Evolutionary conservation across 2,329 filamentous ascomycete species (phyloP), one percentile per base, ranked within the genome.

Genomic region (Mycocentrospora acerina): DNA sequence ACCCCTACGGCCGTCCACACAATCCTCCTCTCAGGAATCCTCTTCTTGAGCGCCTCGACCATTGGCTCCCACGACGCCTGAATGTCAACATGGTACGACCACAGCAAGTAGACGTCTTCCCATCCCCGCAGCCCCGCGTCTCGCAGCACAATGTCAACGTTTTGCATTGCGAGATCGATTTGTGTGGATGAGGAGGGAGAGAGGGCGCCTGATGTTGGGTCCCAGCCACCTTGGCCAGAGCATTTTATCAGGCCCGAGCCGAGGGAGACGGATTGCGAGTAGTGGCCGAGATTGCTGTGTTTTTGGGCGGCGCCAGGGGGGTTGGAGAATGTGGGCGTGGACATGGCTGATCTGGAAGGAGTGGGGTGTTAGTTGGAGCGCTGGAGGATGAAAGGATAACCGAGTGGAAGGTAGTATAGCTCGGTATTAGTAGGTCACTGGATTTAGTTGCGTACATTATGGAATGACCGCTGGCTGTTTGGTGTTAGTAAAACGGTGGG

Each of bases 171-270:
- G 7, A 33, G 26, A 10, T 25, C 9, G 3, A 39, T 24, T 13
- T 39, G 36, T 10, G 29, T 15, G 3, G n/a, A 15, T 3, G 15
- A 22, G 14, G 32, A 29, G 9, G 18, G 27, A 4, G 24, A 15
- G 4, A 38, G 16, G 4, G 16, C 35, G 9, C 35, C 35, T 2
- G 24, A 12, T 8, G 32, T 17, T 2, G 24, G 24, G n/a, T 38
- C 24, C 35, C 35, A 38, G 7, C 35, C 35, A 14, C 35, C 35
- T 26, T 38, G 35, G n/a, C 35, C 35, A n/a, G 35, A 14, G 7
- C 24, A 24, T n/a, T 38, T 38, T 15, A 31, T 22, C 3, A 17
- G 12, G 31, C 31, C 31, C 13, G 32, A 32, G 16, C 35, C 35
- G 12, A 38, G 29, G 4, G 27, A 29, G 17, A 38, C 35, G 4